Evolutionary conservation across 768 basidiomycete species (phyloP), one percentile per base, ranked within the genome.

Genomic region (Candolleomyces efflorescens): DNA sequence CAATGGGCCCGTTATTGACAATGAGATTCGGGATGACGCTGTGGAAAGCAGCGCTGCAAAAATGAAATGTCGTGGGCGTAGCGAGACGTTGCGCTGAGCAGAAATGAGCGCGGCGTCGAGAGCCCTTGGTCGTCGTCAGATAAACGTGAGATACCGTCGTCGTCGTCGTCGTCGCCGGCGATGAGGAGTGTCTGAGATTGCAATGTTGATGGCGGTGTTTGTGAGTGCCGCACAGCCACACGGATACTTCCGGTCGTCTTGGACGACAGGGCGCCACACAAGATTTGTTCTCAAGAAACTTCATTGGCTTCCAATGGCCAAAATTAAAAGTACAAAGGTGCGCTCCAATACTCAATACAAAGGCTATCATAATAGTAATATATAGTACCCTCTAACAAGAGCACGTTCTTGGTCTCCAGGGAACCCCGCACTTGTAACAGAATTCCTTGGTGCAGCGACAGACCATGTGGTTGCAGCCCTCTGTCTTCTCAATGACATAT

Each of bases 381-480:
- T 39, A n/a, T 55, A 45, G 12, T 45, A n/a, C 43, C 5, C 23
- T 20, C 11, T 11, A 20, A 23, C 57, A 58, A 15, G 22, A 26
- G 37, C 57, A 58, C 20, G 49, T 53, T 45, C 57, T 58, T 9
- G 49, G 49, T 51, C 49, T 58, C 57, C 57, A 58, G n/a, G 41
- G 50, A 41, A 27, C 27, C 4, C 61, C 61, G 43, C 61, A 62
- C 3, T 50, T 38, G 37, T 62, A 62, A 20, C 61, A 62, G 43
- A 62, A 62, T 26, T 62, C 39, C 37, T 59, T 45, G 0, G 54
- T 58, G 26, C 61, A 62, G 23, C 50, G 44, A 39, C 61, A 62
- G 7, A 53, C 56, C 54, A 62, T 62, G 48, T 62, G 61, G 51
- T 59, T 56, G 26, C 61, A 62, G 26, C 61, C 61, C 24, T 47